phyloP scores from a whole-genome alignment of 192 early-diverging fungal species.

The Entomortierella parvispora region DNA sequence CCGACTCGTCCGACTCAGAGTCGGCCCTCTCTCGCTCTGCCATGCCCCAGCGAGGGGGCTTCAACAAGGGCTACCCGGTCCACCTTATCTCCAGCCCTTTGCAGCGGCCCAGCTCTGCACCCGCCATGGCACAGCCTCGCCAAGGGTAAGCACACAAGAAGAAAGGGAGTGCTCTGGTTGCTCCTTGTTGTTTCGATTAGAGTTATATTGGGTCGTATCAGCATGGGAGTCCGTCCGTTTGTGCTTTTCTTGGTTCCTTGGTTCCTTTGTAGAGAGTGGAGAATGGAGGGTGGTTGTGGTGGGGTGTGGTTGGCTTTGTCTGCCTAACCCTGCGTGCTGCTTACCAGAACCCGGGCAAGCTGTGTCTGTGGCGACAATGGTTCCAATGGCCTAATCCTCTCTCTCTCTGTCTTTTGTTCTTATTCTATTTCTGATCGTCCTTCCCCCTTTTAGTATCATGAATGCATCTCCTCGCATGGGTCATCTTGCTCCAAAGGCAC shows the following conservation, averaged over 20 bases:
- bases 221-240: too few relatives aligned
- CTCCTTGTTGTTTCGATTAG: too few relatives aligned
- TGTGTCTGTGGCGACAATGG: too few relatives aligned
- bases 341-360: too few relatives aligned
- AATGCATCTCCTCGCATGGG: background rate
- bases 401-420: constrained; percentile 2
- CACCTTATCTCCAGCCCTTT: constrained; percentile 17
- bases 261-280: too few relatives aligned
- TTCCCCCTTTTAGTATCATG: background rate
- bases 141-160: constrained; percentile 22
- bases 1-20: constrained; percentile 53
- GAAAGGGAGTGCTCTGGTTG: too few relatives aligned
- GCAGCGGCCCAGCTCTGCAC: constrained; percentile 35
- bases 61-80: constrained; percentile 1
- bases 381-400: too few relatives aligned
- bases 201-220: too few relatives aligned
- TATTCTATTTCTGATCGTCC: background rate
- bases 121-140: constrained; percentile 28
- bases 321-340: too few relatives aligned
- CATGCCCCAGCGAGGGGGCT: constrained; percentile 1
- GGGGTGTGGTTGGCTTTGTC: too few relatives aligned
- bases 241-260: too few relatives aligned
- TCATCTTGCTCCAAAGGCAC: constrained; percentile 15
- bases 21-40: constrained; percentile 3
- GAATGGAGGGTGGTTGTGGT: too few relatives aligned